These are phyloP conservation scores for Aspergillus floridensis DNA, from an alignment of 2,329 filamentous ascomycete genomes.

Conservation along the genomic window DNA sequence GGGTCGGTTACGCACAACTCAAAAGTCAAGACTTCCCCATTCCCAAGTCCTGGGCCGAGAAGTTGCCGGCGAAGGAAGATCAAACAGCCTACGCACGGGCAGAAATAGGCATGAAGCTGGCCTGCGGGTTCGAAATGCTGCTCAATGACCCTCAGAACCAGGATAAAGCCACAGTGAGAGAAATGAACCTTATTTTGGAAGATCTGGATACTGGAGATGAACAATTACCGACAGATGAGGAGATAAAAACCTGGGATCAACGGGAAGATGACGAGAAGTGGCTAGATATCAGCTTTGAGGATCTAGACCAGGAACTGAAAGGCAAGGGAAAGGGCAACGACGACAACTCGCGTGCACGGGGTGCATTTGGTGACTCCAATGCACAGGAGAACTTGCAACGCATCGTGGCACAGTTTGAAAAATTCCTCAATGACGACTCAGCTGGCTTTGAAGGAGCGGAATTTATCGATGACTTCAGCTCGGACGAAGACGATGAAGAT, in stretches of 20 bases:
- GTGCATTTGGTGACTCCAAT: constrained; percentile 46
- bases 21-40: constrained; percentile 76
- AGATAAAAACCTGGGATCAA: constrained; percentile 69
- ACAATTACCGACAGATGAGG: constrained; percentile 65
- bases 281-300: constrained; percentile 87
- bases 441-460: constrained; percentile 78
- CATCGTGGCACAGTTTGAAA: constrained; percentile 90
- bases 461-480: constrained; percentile 65
- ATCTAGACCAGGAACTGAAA: constrained; percentile 78
- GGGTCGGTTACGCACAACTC: constrained; percentile 85
- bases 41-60: constrained; percentile 56
- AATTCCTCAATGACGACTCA: constrained; percentile 81
- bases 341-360: constrained; percentile 19
- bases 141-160: constrained; percentile 64
- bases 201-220: constrained; percentile 73
- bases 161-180: constrained; percentile 67
- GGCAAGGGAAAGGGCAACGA: constrained; percentile 49
- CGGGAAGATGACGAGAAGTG: constrained; percentile 83
- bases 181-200: constrained; percentile 72
- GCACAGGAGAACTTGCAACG: constrained; percentile 66
- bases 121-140: constrained; percentile 89
- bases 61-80: constrained; percentile 39
- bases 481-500: constrained; percentile 55
- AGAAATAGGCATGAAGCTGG: constrained; percentile 83
- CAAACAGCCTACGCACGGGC: constrained; percentile 49